Evolutionary conservation across 2,329 filamentous ascomycete species (phyloP).

Genomic region (Sclerotinia subarctica): DNA sequence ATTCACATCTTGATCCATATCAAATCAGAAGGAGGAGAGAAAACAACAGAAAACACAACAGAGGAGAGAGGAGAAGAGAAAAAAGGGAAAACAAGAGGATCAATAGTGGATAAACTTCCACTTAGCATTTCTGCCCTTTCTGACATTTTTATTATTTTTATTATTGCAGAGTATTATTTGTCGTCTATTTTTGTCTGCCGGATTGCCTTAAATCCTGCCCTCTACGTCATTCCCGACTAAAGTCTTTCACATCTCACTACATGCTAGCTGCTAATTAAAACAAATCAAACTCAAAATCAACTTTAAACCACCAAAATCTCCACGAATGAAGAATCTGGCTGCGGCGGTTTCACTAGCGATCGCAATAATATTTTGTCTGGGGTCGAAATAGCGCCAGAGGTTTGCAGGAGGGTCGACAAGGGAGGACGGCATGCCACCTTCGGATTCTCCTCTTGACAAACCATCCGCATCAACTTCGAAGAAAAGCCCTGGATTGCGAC

Average conservation of each 20-base stretch:
- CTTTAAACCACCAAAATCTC: background rate
- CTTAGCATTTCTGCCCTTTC: background rate
- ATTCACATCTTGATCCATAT: background rate
- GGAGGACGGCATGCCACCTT: constrained; percentile 35
- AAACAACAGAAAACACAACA: background rate
- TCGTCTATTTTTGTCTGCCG: constrained; percentile 11
- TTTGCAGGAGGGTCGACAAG: constrained; percentile 18
- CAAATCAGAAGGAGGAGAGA: background rate
- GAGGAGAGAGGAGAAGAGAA: background rate
- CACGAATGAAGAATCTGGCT: constrained; percentile 20
- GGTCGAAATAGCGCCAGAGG: constrained; percentile 21
- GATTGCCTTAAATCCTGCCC: constrained; percentile 10
- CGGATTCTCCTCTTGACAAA: constrained; percentile 38
- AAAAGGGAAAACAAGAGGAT: background rate
- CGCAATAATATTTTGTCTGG: constrained; percentile 19
- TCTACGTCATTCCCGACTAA: constrained; percentile 16
- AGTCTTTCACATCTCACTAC: constrained; percentile 12
- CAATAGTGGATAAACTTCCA: background rate
- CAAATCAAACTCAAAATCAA: constrained; percentile 12
- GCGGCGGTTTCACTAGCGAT: constrained; percentile 18
- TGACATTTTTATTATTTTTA: no score
- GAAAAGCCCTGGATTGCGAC: constrained; percentile 25
- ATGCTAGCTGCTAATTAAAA: background rate
- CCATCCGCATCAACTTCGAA: constrained; percentile 30
- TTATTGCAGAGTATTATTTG: background rate